These are phyloP conservation scores for Penicillium sclerotiorum DNA, from an alignment of 2,329 filamentous ascomycete genomes.

Conservation along the genomic window DNA sequence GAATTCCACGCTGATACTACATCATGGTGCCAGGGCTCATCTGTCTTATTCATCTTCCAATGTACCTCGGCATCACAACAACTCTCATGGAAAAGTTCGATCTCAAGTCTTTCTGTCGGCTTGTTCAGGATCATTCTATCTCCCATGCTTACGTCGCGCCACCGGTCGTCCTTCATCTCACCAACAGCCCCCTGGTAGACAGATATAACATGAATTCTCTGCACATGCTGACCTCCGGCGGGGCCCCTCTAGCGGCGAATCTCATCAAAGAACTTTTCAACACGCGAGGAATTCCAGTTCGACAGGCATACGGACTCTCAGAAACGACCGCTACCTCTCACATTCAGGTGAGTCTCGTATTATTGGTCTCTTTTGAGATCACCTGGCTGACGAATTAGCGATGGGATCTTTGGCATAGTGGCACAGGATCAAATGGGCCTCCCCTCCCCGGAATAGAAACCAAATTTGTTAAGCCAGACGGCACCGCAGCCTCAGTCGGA, in stretches of 20 bases:
- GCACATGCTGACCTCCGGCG: conserved; percentile 25
- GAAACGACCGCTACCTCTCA: conserved; percentile 20
- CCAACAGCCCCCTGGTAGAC: conserved; percentile 13
- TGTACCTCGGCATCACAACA: conserved; percentile 15
- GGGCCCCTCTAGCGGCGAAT: conserved; percentile 17
- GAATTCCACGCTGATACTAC: neutral
- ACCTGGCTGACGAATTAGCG: no score
- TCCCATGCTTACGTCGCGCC: conserved; percentile 20
- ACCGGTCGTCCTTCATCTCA: conserved; percentile 21
- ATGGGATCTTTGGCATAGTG: conserved; percentile 18
- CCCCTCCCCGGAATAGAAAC: conserved; percentile 23
- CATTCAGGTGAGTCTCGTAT: no score
- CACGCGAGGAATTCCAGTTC: conserved; percentile 13
- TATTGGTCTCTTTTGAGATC: no score
- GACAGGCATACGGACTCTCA: conserved; percentile 23
- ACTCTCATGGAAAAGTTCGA: conserved; percentile 21
- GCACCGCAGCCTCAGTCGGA: neutral
- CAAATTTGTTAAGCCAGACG: conserved; percentile 6
- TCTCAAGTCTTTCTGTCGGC: conserved; percentile 9
- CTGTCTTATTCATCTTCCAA: conserved; percentile 18
- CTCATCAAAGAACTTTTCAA: conserved; percentile 18
- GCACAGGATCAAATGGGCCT: conserved; percentile 18
- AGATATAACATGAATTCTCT: conserved; percentile 17
- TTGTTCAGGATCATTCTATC: conserved; percentile 14
- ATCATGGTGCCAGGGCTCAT: conserved; percentile 13